phyloP scores from a whole-genome alignment of 768 basidiomycete genomes.

The Tephrocybe sp. region DNA sequence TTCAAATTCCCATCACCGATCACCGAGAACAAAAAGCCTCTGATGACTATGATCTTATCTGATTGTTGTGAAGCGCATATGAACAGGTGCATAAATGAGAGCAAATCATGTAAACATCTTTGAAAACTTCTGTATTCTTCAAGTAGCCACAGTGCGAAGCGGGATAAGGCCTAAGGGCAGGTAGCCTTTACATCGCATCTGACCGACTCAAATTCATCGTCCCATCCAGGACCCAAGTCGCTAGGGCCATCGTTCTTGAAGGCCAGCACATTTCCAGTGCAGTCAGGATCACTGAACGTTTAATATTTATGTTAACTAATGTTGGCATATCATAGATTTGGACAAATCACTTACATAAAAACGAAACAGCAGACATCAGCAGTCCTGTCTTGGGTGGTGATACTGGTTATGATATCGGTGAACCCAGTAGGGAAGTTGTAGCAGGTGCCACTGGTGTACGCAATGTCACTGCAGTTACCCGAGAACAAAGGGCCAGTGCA shows the following conservation, averaged over 20 bases:
- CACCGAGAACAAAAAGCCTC: too few relatives aligned
- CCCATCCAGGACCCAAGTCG: constrained; percentile 10
- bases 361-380: constrained; percentile 6
- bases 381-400: background rate
- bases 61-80: too few relatives aligned
- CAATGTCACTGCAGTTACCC: constrained; percentile 11
- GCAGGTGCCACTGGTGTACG: constrained; percentile 6
- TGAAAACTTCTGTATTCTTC: too few relatives aligned
- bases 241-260: constrained; percentile 4
- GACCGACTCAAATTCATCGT: constrained; percentile 5
- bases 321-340: background rate
- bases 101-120: too few relatives aligned
- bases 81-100: too few relatives aligned
- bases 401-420: constrained; percentile 6
- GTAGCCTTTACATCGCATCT: constrained; percentile 1
- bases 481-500: constrained; percentile 9
- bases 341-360: constrained; percentile 1
- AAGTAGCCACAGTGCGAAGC: too few relatives aligned
- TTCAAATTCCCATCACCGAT: too few relatives aligned
- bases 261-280: constrained; percentile 5
- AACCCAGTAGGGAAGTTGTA: constrained; percentile 8
- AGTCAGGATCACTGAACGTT: background rate
- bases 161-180: constrained; percentile 5
- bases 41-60: too few relatives aligned
- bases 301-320: background rate